These are phyloP conservation scores for Fraxinus xanthoxyloides DNA, from an alignment of 305 asterid species.

Conservation along the genomic window DNA sequence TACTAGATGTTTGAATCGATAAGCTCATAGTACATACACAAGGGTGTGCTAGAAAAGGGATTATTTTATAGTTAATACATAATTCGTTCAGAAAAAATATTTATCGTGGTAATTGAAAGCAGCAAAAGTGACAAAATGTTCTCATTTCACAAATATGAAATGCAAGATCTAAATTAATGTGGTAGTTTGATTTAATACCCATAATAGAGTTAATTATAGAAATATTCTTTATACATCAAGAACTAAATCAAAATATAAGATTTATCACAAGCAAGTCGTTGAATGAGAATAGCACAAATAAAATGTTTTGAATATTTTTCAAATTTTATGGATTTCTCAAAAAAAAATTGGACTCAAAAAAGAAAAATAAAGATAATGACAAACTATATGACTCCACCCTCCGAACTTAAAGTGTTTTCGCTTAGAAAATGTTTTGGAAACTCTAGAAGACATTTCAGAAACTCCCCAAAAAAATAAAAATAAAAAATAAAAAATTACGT, in stretches of 20 bases:
- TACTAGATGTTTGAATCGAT: too few relatives aligned
- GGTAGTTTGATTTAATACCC: background rate
- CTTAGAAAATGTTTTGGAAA: too few relatives aligned
- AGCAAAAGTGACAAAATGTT: background rate
- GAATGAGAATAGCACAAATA: background rate
- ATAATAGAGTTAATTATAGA: background rate
- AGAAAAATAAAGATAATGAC: background rate
- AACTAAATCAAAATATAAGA: background rate
- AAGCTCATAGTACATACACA: background rate
- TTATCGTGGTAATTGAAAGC: background rate
- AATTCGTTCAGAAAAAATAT: too few relatives aligned
- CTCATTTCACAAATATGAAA: background rate
- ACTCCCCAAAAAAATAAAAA: too few relatives aligned
- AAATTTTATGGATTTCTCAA: too few relatives aligned
- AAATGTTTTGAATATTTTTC: background rate
- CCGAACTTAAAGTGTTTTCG: background rate
- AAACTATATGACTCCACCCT: background rate
- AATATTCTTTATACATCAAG: background rate
- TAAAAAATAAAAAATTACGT: too few relatives aligned
- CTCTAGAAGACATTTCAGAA: too few relatives aligned
- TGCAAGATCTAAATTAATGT: background rate
- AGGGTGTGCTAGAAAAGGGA: too few relatives aligned
- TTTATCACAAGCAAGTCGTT: background rate
- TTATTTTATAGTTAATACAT: too few relatives aligned
- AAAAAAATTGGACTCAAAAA: background rate